Evolutionary conservation across 2,329 filamentous ascomycete species (phyloP), one percentile per base, ranked within the genome.

Genomic region (Chlorencoelia australis): DNA sequence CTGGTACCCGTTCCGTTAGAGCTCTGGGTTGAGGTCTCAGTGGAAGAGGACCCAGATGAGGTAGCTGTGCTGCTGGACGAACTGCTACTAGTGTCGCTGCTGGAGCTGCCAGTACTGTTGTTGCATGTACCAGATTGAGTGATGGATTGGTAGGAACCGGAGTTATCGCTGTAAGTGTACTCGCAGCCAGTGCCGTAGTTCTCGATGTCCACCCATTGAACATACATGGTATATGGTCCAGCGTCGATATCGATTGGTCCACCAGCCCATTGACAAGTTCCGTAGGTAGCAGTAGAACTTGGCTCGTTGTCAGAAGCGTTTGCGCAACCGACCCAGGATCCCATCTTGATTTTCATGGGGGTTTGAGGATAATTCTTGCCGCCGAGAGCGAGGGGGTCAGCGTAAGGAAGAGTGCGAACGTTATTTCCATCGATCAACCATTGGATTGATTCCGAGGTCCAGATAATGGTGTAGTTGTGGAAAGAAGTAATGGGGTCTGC

Each of bases 381-480:
- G 7, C 63, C 62, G 30, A 69, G 35, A 30, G 67, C 55, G 39
- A 69, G 40, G 24, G 66, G 51, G 44, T 69, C 66, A 27, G 49
- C 53, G 47, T 62, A 68, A 33, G 58, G 59, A 17, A 69, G 61
- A 3, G 63, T 67, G 40, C 71, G 69, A 16, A 68, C 54, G 16
- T 59, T 50, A 4, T 45, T 47, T 40, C 64, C 65, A 50, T 76
- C 66, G 37, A 84, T 69, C 51, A 69, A 65, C 69, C 76, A 84
- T 40, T 66, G 61, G 41, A 80, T 62, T 21, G 60, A 54, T 6
- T 72, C 66, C 18, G 66, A 54, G 15, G 71, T 79, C 80, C 80
- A 84, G 60, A 81, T 72, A 35, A 84, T 53, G 7, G 69, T 68
- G 62, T 84, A 84, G 37, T 70, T 81, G 62, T 82, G 76, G 49